Base-by-base conservation (phyloP, 2,329 filamentous ascomycete species). In the Cladosporium sp. region DNA sequence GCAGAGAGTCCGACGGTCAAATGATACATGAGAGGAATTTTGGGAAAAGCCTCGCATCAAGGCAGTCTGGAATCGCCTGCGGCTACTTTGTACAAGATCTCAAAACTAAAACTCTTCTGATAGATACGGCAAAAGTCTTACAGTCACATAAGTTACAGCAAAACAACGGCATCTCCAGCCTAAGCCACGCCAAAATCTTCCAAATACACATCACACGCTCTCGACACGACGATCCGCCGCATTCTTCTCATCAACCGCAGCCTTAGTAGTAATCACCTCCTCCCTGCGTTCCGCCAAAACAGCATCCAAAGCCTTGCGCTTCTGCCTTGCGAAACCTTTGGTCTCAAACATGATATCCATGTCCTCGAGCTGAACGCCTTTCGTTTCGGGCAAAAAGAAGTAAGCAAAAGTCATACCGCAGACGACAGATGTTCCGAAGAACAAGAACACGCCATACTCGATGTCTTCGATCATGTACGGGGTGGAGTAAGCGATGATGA, bases 301-400 rank as follows among this genome's bases (percentile, higher is more conserved):
- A 9, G 32, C 42, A 36, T 45, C 42, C 19, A 45, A 27, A 33
- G 30, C 35, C 42, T 45, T 45, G 19, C 42, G 42, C 42, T 45
- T 45, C 30, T 45, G 42, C 20, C 42, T 45, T 18, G 42, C 42
- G 12, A 45, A 45, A 30, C 42, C 42, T 30, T 45, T 45, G 2
- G 42, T 18, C 4, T 20, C 18, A 16, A 45, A 45, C 42, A 45
- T n/a, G 20, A 45, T 45, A 12, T 45, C 42, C 42, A 45, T 45
- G 12, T 45, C 42, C 18, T 45, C 42, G 7, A 45, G n/a, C 42
- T 43, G 41, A 16, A 43, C 38, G 25, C 84, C 84, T 71, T 87
- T 87, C 8, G 84, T 88, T 67, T 88, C 84, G 0, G 84, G 84
- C 12, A 85, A 75, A 53, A 82, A 77, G 70, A 84, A 81, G 72